Base-by-base conservation (phyloP, 108 stramenopile genomes). In the Bacterosira constricta region DNA sequence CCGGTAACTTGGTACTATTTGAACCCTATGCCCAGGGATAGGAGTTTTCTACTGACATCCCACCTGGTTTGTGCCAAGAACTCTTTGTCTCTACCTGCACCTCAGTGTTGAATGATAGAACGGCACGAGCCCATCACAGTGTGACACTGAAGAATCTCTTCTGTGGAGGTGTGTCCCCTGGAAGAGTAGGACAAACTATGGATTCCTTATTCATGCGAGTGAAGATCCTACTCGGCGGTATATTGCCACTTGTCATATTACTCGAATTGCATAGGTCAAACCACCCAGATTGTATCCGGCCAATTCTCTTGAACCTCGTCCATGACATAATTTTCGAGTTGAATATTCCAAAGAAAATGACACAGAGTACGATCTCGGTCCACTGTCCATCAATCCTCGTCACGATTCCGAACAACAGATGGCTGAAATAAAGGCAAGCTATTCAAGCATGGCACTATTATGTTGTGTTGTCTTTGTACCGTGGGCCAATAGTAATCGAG, bases 91-190 rank as follows among this genome's bases (percentile, higher is more conserved):
- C 29, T 17, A 35, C 32, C 30, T 21, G 3, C 41, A 35, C 27
- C 26, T 39, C 34, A 12, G 70, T 63, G 25, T 71, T 50, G 34
- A 63, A 71, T 6, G 58, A 11, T 8, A 85, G 47, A 2, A 85
- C 76, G 0, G 81, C 84, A 10, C 80, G 84, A 11, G 81, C 62
- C 29, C 84, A 85, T 15, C 84, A 60, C 50, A 69, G 9, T 10
- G 81, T 72, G 26, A 78, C 84, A 50, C 81, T 80, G 54, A 81
- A 85, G 68, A 85, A 79, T 49, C 83, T 58, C 46, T 80, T 75
- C 45, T 85, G 84, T 45, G 79, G 18, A 1, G 80, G 69, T 18
- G 44, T 60, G 52, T 85, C 80, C 17, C 73, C 73, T 5, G 66
- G 50, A 39, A 11, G 38, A n/a, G n/a, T n/a, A n/a, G n/a, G n/a